Conservation (phyloP, 2,329 filamentous ascomycete species). For the Didymella keratinophila region DNA sequence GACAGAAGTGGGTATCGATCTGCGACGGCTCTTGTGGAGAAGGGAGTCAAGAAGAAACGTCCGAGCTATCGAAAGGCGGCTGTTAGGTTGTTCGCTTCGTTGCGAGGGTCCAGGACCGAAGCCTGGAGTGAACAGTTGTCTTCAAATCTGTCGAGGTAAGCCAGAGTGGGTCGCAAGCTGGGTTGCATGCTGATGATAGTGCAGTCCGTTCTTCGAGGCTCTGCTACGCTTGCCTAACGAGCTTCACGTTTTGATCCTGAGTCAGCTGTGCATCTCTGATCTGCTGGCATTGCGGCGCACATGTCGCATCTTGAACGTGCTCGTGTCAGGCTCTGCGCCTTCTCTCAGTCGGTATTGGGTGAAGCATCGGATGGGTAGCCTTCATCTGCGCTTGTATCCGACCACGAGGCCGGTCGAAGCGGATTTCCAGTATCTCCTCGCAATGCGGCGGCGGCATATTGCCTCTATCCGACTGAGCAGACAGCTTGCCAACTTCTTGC, state of each 20-base stretch:
- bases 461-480: constrained; percentile 47
- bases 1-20: constrained; percentile 25
- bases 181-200: constrained; percentile 11
- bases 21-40: constrained; percentile 24
- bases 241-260: constrained; percentile 46
- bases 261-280: constrained; percentile 46
- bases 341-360: constrained; percentile 49
- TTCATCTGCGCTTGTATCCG: constrained; percentile 47
- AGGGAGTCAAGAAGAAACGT: constrained; percentile 37
- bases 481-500: constrained; percentile 44
- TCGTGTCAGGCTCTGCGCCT: constrained; percentile 43
- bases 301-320: constrained; percentile 42
- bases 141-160: constrained; percentile 37
- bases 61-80: constrained; percentile 44
- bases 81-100: constrained; percentile 44
- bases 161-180: background rate
- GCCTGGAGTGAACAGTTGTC: constrained; percentile 29
- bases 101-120: constrained; percentile 40
- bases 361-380: constrained; percentile 42
- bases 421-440: constrained; percentile 45
- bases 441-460: constrained; percentile 47
- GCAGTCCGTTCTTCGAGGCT: constrained; percentile 42
- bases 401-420: constrained; percentile 40
- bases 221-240: constrained; percentile 47
- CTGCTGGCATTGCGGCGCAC: constrained; percentile 43